phyloP scores from a whole-genome alignment of 208 protist species.

The Balamuthia mandrillaris region DNA sequence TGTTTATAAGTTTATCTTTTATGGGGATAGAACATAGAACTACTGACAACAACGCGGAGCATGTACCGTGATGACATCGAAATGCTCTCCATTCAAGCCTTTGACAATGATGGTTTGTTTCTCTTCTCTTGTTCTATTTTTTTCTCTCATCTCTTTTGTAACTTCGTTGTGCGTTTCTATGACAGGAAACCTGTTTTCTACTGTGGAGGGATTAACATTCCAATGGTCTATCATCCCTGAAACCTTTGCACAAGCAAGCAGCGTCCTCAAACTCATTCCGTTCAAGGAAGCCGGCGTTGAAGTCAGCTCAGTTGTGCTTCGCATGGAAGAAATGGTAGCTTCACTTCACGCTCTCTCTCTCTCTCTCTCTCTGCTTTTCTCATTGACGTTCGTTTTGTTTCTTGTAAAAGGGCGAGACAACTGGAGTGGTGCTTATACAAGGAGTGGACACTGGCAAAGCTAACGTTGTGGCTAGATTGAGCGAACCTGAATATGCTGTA shows the following conservation, averaged over 20 bases:
- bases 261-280: conserved; percentile 24
- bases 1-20: no score
- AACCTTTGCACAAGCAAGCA: no score
- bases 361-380: not conserved
- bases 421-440: not conserved
- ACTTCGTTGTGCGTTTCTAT: not conserved
- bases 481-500: conserved; percentile 1
- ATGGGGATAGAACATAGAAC: not conserved
- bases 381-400: not conserved
- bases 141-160: not conserved
- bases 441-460: conserved; percentile 37
- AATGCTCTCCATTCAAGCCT: not conserved
- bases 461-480: conserved; percentile 11
- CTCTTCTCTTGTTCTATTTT: not conserved
- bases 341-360: not conserved
- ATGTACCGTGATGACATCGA: conserved; percentile 28
- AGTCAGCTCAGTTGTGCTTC: not conserved
- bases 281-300: conserved; percentile 22
- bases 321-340: conserved; percentile 33
- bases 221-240: conserved; percentile 13
- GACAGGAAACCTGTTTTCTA: conserved; percentile 9
- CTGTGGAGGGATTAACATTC: conserved; percentile 30
- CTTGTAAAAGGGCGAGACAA: not conserved
- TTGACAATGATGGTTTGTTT: not conserved
- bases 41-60: conserved; percentile 21